Percentiles rank a stretch among this genome's conserved stretches.
These are phyloP conservation scores for Talaromyces sp. DNA, from an alignment of 2,329 filamentous ascomycete genomes.

Conservation along the genomic window DNA sequence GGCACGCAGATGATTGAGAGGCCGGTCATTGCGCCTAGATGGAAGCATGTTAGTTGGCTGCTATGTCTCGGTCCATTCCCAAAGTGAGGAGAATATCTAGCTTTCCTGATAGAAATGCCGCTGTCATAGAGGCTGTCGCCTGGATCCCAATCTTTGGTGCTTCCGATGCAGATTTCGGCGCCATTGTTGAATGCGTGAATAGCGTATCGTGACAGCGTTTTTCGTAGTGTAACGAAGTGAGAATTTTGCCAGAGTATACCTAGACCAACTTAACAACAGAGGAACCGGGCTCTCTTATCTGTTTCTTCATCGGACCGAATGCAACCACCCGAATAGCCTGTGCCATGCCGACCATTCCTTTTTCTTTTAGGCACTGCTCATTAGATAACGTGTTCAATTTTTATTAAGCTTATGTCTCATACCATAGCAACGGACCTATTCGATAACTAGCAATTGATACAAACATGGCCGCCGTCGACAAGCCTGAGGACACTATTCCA, in stretches of 20 bases:
- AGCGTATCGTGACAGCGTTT: not conserved
- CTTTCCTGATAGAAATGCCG: not conserved
- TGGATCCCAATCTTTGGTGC: not conserved
- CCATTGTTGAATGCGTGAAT: not conserved
- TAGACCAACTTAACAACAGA: not conserved
- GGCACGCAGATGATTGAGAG: conserved; percentile 11
- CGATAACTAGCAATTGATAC: not conserved
- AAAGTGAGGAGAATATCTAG: not conserved
- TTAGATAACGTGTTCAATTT: not conserved
- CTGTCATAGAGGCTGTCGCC: not conserved
- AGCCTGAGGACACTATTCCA: not conserved
- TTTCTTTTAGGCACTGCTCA: not conserved
- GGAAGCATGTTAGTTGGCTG: not conserved
- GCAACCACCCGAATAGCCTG: not conserved
- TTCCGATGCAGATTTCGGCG: not conserved
- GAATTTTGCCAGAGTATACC: not conserved
- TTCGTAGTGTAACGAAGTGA: not conserved
- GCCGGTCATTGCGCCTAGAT: not conserved
- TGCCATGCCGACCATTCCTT: not conserved
- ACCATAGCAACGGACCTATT: not conserved
- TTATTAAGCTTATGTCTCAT: not conserved
- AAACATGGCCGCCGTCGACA: not conserved
- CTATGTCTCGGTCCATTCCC: not conserved
- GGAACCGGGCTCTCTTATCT: not conserved
- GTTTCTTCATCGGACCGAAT: not conserved